Conservation (phyloP, 345 rosid genomes). For the Boechera divaricarpa region DNA sequence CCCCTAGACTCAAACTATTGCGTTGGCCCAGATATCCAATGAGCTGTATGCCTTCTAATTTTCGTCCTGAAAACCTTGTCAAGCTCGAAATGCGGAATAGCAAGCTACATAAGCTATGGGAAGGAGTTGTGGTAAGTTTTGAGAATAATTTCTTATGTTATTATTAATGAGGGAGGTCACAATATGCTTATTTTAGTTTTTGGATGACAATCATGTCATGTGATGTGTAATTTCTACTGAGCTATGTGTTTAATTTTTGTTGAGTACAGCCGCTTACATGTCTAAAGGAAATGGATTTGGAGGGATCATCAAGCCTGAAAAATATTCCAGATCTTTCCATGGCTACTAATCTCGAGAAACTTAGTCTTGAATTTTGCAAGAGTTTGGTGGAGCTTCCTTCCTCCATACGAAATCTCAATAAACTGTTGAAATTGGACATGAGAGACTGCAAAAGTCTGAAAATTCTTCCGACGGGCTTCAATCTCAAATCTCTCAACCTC, state of each 20-base stretch:
- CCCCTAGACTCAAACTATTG: neutral
- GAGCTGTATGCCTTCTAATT: neutral
- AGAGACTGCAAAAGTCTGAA: neutral
- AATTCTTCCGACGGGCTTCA: neutral
- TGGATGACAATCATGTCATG: neutral
- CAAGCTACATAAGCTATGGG: slow-evolving; percentile 10
- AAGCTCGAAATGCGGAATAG: neutral
- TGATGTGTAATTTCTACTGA: neutral
- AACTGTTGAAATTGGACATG: neutral
- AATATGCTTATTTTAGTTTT: neutral
- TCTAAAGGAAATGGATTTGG: neutral
- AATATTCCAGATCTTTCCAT: neutral
- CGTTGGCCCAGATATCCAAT: slow-evolving; percentile 7
- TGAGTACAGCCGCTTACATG: neutral
- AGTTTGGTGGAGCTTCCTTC: neutral
- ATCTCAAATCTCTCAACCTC: neutral
- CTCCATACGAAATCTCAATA: neutral
- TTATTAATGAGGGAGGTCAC: too few species aligned
- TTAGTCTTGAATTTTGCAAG: neutral
- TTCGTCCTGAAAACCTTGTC: neutral
- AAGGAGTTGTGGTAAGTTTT: slow-evolving; percentile 21
- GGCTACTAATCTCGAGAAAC: neutral
- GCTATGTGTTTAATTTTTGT: neutral
- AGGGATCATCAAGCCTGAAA: neutral
- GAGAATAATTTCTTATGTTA: neutral